Percentiles rank a stretch among this genome's conserved stretches.
These are phyloP conservation scores for Erythrophleum fordii DNA, from an alignment of 306 rosid genomes.

Conservation along the genomic window DNA sequence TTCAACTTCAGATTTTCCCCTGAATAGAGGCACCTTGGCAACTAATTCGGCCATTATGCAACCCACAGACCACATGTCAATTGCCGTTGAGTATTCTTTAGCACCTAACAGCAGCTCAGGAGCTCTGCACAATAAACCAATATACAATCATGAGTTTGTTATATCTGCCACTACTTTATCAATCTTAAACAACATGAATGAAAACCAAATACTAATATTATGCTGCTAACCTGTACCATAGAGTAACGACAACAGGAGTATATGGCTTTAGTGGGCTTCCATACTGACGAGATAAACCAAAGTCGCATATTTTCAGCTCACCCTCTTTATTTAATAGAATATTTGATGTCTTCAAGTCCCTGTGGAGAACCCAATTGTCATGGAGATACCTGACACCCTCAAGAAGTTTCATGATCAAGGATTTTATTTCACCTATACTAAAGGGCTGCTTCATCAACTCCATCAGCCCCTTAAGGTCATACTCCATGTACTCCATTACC, in stretches of 20 bases:
- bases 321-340: constrained; percentile 78
- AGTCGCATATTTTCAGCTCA: constrained; percentile 87
- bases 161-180: neutral
- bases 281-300: constrained; percentile 91
- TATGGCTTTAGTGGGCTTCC: constrained; percentile 87
- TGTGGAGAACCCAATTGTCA: constrained; percentile 92
- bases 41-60: constrained; percentile 94
- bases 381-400: constrained; percentile 92
- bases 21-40: constrained; percentile 79
- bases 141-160: neutral
- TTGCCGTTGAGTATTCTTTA: constrained; percentile 86
- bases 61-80: constrained; percentile 98
- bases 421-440: constrained; percentile 79
- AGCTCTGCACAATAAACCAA: constrained; percentile 60
- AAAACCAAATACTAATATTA: neutral
- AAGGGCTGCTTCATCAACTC: constrained; percentile 71
- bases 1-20: constrained; percentile 79
- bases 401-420: constrained; percentile 69
- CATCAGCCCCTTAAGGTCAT: constrained; percentile 75
- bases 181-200: neutral
- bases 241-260: constrained; percentile 87
- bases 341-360: constrained; percentile 95
- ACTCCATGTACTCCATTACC: constrained; percentile 96
- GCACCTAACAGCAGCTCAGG: constrained; percentile 85
- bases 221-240: constrained; percentile 86